Percentiles rank a stretch among this genome's conserved stretches.
phyloP scores from a whole-genome alignment of 352 stramenopile genomes.

The Phytophthora fragariae region DNA sequence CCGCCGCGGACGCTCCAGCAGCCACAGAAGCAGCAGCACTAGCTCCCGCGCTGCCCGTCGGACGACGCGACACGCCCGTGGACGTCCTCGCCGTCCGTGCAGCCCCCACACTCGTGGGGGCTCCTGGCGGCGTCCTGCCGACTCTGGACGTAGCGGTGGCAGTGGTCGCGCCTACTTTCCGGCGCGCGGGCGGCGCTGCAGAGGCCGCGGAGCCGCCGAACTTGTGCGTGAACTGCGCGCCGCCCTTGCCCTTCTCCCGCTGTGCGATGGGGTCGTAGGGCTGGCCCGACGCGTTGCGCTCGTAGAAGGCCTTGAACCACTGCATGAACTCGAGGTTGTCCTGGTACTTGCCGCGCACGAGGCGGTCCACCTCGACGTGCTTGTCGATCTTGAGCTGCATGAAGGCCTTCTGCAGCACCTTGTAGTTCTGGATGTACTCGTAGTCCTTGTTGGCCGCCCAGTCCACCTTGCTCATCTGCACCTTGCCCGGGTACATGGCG shows the following conservation, averaged over 20 bases:
- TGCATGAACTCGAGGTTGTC: slow-evolving; percentile 99
- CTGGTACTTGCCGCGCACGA: slow-evolving; percentile 99
- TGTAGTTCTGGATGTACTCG: slow-evolving; percentile 99
- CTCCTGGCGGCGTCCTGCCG: slow-evolving; percentile 55
- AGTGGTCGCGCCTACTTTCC: slow-evolving; percentile 44
- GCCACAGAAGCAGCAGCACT: slow-evolving; percentile 24
- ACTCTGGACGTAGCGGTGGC: slow-evolving; percentile 37
- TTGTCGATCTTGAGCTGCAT: slow-evolving; percentile 95
- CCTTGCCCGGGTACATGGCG: slow-evolving; percentile 93
- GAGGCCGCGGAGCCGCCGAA: slow-evolving; percentile 45
- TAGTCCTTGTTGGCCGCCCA: slow-evolving; percentile 98
- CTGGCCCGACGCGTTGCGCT: slow-evolving; percentile 80
- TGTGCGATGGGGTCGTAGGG: slow-evolving; percentile 96
- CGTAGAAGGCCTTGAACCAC: slow-evolving; percentile 96
- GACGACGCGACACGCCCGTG: slow-evolving; percentile 43
- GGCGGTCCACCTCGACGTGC: slow-evolving; percentile 97
- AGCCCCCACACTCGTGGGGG: slow-evolving; percentile 38
- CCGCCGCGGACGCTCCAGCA: slow-evolving; percentile 19
- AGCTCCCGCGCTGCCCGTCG: slow-evolving; percentile 35
- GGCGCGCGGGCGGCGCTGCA: slow-evolving; percentile 39
- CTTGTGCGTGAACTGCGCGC: slow-evolving; percentile 78
- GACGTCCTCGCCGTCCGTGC: slow-evolving; percentile 26
- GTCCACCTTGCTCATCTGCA: slow-evolving; percentile 98
- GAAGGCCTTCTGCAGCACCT: slow-evolving; percentile 98
- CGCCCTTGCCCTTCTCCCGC: slow-evolving; percentile 95